Conservation (phyloP, 2,329 filamentous ascomycete genomes). For the Pestalotiopsis sp. region DNA sequence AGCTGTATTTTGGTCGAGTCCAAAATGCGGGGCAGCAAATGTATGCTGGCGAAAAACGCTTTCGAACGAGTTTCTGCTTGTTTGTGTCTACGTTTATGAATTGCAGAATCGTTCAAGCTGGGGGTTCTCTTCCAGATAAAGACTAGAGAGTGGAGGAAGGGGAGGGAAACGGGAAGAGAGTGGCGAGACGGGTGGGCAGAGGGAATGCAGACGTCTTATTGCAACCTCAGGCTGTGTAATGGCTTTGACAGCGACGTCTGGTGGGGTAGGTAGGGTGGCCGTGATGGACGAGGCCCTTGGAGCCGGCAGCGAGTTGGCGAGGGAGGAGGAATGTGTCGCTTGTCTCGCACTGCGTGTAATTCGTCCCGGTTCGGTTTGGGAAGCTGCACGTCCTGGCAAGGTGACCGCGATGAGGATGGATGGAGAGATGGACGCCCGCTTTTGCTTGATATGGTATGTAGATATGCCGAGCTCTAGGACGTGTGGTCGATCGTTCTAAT, state of each 20-base stretch:
- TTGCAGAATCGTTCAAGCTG: background rate
- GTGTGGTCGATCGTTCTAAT: background rate
- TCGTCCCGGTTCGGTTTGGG: constrained; percentile 23
- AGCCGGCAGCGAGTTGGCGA: constrained; percentile 3
- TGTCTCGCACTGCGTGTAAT: constrained; percentile 1
- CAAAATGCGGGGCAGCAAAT: background rate
- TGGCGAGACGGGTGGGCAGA: constrained; percentile 27
- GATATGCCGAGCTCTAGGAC: background rate
- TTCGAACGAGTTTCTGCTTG: background rate
- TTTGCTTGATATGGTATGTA: constrained; percentile 19
- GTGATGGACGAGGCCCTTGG: constrained; percentile 27
- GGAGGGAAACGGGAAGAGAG: constrained; percentile 27
- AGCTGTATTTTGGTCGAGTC: background rate
- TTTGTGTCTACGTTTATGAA: background rate
- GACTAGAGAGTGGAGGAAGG: constrained; percentile 10
- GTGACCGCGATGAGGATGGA: constrained; percentile 22
- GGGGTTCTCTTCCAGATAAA: constrained; percentile 11
- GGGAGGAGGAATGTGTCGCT: background rate
- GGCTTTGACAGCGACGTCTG: constrained; percentile 3
- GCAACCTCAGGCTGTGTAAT: constrained; percentile 16
- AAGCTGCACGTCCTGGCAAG: constrained; percentile 29
- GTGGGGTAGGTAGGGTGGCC: constrained; percentile 23
- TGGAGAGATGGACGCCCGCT: constrained; percentile 22
- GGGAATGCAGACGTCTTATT: constrained; percentile 35
- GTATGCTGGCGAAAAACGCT: background rate